Percentiles rank a stretch among this genome's conserved stretches.
Evolutionary conservation across 352 stramenopile species (phyloP).

Genomic region (Pythium dissimile): DNA sequence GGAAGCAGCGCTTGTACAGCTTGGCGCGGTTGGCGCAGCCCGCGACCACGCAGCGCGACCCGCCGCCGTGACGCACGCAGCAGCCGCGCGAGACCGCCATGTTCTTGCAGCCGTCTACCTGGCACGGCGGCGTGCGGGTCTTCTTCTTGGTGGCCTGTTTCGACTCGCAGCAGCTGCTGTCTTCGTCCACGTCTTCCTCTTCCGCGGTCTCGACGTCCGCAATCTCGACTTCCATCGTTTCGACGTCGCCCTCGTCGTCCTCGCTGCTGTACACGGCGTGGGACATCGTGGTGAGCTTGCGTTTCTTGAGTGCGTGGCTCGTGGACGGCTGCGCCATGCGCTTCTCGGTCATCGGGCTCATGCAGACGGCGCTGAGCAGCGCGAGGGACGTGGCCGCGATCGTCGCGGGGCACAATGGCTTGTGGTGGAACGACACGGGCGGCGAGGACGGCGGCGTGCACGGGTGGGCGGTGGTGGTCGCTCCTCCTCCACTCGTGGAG

Average conservation of each 20-base stretch:
- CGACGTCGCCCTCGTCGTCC: constrained; percentile 2
- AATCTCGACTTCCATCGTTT: too few relatives aligned
- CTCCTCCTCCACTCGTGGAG: not conserved
- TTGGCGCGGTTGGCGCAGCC: constrained; percentile 71
- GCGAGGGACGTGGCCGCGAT: constrained; percentile 24
- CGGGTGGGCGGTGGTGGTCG: too few relatives aligned
- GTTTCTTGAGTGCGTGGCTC: constrained; percentile 18
- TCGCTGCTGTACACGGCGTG: constrained; percentile 14
- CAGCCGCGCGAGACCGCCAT: constrained; percentile 50
- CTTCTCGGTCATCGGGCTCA: constrained; percentile 22
- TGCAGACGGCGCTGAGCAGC: constrained; percentile 23
- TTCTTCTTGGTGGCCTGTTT: constrained; percentile 26
- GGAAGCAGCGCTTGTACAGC: constrained; percentile 73
- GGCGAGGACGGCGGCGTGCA: constrained; percentile 12
- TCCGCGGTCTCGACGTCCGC: not conserved
- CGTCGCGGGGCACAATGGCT: constrained; percentile 11
- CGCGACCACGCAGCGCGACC: constrained; percentile 42
- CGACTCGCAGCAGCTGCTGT: not conserved
- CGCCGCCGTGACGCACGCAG: constrained; percentile 50
- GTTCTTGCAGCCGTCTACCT: constrained; percentile 64
- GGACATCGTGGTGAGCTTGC: constrained; percentile 15
- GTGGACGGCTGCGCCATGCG: not conserved
- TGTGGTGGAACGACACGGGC: not conserved
- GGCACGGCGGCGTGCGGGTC: constrained; percentile 52
- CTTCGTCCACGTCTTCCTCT: not conserved